Evolutionary conservation across 2,329 filamentous ascomycete genomes (phyloP).

Genomic region (Pseudogymnoascus sp.): DNA sequence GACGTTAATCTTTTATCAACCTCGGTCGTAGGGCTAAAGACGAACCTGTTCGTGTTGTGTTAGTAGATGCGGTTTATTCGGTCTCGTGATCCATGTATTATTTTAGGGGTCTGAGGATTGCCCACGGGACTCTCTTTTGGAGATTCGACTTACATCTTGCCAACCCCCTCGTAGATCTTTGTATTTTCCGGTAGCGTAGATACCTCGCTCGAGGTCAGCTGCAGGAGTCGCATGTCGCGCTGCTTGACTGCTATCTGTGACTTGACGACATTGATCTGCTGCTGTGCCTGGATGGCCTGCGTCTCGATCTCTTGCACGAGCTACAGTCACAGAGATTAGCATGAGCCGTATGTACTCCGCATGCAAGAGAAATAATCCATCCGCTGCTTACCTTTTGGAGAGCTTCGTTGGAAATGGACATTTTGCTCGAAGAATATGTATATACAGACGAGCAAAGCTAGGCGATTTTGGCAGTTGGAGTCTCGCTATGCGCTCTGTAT

Average conservation of each 20-base stretch:
- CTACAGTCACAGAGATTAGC: constrained; percentile 39
- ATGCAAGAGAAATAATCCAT: constrained; percentile 2
- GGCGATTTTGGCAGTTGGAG: not conserved
- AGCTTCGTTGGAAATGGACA: constrained; percentile 92
- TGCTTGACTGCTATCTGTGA: constrained; percentile 80
- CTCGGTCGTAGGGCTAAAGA: constrained; percentile 63
- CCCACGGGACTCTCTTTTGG: not conserved
- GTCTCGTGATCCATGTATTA: not conserved
- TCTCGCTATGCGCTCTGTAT: not conserved
- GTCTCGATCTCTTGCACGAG: constrained; percentile 89
- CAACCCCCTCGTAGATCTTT: constrained; percentile 86
- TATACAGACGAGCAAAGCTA: not conserved
- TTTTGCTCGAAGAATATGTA: constrained; percentile 31
- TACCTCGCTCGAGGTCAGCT: constrained; percentile 79
- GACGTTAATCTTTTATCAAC: constrained; percentile 69
- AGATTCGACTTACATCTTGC: constrained; percentile 71
- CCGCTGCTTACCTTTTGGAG: constrained; percentile 67
- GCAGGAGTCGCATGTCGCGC: constrained; percentile 79
- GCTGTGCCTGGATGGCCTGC: constrained; percentile 79
- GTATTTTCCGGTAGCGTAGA: constrained; percentile 67
- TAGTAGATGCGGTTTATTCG: not conserved
- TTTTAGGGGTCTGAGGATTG: not conserved
- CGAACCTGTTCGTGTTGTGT: constrained; percentile 59
- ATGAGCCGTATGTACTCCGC: constrained; percentile 10
- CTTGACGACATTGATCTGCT: constrained; percentile 82